Base-by-base conservation (phyloP, 345 rosid species). In the Citropsis articulata region DNA sequence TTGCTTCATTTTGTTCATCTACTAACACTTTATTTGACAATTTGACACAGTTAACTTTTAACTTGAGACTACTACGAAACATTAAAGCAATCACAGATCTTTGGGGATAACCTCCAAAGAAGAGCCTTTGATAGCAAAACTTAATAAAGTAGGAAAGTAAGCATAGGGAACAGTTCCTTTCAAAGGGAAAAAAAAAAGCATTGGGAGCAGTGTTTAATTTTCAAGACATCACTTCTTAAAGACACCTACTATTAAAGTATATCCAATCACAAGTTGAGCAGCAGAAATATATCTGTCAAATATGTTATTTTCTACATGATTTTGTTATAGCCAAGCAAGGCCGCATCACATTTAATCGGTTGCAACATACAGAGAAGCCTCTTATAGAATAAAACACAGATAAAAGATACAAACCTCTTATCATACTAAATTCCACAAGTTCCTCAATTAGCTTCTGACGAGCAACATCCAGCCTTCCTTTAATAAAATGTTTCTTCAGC, bases 361-460 rank as follows among this genome's bases (percentile, higher is more conserved):
- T 53, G 57, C 22, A 53, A 16, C 57, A 53, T 53, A 53, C 57
- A 53, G 2, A 53, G 57, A 53, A 53, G 22, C 21, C 57, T 0
- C 8, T 53, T 53, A 53, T 18, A 5, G 22, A 5, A n/a, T 2
- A n/a, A 67, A 48, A 72, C 22, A 22, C 50, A 56, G 31, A 57
- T 18, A 73, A 12, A 19, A 36, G 50, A 75, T 4, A 75, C 84
- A 69, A 80, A 93, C 98, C 98, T 90, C 95, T 87, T 42, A 85
- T 84, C 86, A 87, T 75, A 84, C 97, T 86, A 76, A 92, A 93
- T 27, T 91, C 81, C 27, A 90, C 77, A 82, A 95, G 97, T 60
- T 93, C 99, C 79, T 95, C 89, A 42, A 92, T 83, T 69, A 95
- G 81, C 88, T 92, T 90, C 78, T 88, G 97, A 27, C 98, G 96